phyloP scores from a whole-genome alignment of 805 yeast species.

The Nakazawaea molendinolei region DNA sequence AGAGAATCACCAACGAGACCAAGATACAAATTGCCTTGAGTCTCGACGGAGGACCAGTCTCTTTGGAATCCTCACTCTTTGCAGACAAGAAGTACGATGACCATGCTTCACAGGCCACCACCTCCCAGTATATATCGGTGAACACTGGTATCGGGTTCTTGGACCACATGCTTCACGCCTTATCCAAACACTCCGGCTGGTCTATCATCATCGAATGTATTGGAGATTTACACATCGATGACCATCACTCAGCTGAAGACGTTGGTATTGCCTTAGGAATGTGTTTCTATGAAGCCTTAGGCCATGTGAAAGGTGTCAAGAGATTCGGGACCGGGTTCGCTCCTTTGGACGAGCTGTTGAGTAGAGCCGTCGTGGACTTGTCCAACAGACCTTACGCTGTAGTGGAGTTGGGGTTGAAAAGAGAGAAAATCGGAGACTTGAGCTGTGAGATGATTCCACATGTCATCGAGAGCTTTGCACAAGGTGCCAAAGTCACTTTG shows the following conservation, averaged over 20 bases:
- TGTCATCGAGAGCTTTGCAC: conserved; percentile 89
- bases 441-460: conserved; percentile 98
- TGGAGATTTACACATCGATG: conserved; percentile 94
- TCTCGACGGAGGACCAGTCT: conserved; percentile 78
- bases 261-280: conserved; percentile 87
- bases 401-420: conserved; percentile 78
- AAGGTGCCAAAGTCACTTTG: conserved; percentile 81
- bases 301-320: conserved; percentile 83
- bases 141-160: conserved; percentile 92
- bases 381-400: conserved; percentile 92
- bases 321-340: conserved; percentile 93
- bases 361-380: conserved; percentile 93
- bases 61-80: conserved; percentile 55
- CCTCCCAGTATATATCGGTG: conserved; percentile 67
- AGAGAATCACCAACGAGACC: conserved; percentile 86
- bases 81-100: conserved; percentile 26
- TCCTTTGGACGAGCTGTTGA: conserved; percentile 92
- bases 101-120: conserved; percentile 66
- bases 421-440: conserved; percentile 91
- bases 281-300: conserved; percentile 86
- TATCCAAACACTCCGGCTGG: conserved; percentile 98
- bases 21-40: conserved; percentile 80
- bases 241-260: conserved; percentile 96
- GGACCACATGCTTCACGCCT: conserved; percentile 96
- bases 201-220: conserved; percentile 80